Base-by-base conservation (phyloP, 2,329 filamentous ascomycete genomes). In the Apiospora hydei region DNA sequence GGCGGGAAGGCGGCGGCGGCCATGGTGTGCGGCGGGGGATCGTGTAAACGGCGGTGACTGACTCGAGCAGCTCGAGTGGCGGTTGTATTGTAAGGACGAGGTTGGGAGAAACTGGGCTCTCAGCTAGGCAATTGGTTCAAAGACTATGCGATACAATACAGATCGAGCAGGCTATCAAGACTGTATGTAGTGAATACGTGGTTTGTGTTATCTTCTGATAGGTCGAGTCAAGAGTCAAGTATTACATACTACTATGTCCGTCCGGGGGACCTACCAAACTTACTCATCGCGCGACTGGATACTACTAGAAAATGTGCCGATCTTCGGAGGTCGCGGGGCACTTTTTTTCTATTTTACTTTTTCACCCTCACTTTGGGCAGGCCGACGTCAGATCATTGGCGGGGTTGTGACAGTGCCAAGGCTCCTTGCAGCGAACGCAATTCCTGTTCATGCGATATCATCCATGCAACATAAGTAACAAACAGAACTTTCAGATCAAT, bases 1-100 rank as follows among this genome's bases (percentile, higher is more conserved):
- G 94, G 94, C 76, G 94, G 94, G 80, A 95, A 96, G 38, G 68
- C 24, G 5, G 68, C 68, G 38, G 68, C 24, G 5, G 68, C 68
- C 68, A 69, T 69, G 30, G 26, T 64, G 21, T n/a, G 18, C 10
- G 57, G 18, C 21, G 57, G 57, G 10, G 49, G 49, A n/a, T n/a
- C 34, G 57, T 41, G 34, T 41, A n/a, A 64, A 41, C 34, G 18
- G 34, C 34, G 57, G 34, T 64, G 57, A 41, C 57, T 41, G 57
- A 34, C 57, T 41, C 57, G 34, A 64, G 57, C 18, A n/a, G 57
- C 30, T 41, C 34, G 57, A 14, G 34, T 64, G 18, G 57, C 57
- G 57, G 24, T 41, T n/a, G 34, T 64, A 18, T 41, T n/a, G 34
- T 64, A 10, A 7, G 41, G 34, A 8, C n/a, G 57, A 64, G 34